Percentiles rank a stretch among this genome's conserved stretches.
Evolutionary conservation across 108 stramenopile genomes (phyloP).

Genomic region (Aurantiochytrium sp.): DNA sequence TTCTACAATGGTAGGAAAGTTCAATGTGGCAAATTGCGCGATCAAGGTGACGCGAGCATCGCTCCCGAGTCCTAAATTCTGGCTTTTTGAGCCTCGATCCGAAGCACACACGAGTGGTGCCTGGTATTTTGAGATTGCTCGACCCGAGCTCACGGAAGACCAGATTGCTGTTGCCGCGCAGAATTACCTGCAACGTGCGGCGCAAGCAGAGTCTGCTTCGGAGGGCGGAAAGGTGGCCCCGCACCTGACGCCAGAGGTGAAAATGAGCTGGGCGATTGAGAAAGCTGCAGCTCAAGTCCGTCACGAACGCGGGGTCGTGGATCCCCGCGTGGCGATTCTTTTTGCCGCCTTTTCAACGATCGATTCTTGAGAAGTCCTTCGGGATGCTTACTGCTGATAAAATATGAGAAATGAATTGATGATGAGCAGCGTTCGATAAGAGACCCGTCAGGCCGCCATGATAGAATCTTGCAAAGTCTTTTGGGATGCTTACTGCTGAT

Average conservation of each 20-base stretch:
- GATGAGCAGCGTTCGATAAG: too few species aligned
- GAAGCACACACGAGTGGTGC: neutral
- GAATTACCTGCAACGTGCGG: neutral
- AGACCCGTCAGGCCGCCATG: too few species aligned
- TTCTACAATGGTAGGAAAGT: neutral
- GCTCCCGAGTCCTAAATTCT: neutral
- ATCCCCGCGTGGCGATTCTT: neutral
- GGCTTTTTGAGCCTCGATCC: slow-evolving; percentile 2
- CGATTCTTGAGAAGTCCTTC: too few species aligned
- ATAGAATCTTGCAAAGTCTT: too few species aligned
- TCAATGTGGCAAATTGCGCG: neutral
- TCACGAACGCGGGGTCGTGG: neutral
- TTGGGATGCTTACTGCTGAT: too few species aligned
- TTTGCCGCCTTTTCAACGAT: neutral
- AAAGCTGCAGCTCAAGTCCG: neutral
- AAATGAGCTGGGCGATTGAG: neutral
- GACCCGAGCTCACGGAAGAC: neutral
- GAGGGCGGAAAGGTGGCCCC: neutral
- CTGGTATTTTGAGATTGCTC: neutral
- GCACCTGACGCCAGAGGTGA: neutral
- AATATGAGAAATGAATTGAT: too few species aligned
- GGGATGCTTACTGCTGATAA: too few species aligned
- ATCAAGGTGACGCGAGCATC: neutral
- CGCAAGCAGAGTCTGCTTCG: too few species aligned
- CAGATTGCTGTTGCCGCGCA: neutral